Base-by-base conservation (phyloP, 2,329 filamentous ascomycete species). In the Cordyceps cicadae region DNA sequence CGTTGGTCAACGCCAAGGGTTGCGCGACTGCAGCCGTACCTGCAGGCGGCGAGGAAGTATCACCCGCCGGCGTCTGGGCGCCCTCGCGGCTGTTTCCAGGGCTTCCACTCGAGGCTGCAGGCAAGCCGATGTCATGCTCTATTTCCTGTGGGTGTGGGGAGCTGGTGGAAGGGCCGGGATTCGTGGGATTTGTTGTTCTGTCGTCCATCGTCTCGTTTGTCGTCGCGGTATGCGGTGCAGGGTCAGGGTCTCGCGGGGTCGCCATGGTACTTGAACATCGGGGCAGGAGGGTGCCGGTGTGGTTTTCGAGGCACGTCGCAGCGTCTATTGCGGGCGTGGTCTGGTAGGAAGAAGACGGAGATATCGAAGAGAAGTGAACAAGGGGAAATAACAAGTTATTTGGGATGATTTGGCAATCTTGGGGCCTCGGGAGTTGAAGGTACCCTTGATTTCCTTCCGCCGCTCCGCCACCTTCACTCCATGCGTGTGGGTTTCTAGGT, bases 11-110 rank as follows among this genome's bases (percentile, higher is more conserved):
- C 9, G 21, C 24, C n/a, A 37, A n/a, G 15, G 34, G 26, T 32
- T 58, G 55, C 21, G 21, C n/a, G 15, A n/a, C 37, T 26, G 52
- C 32, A 46, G 21, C 59, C 34, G 45, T 55, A 24, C 17, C 75
- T 51, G 78, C 65, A 19, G 70, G 63, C 61, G 70, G 63, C 61
- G 81, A 79, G 4, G 77, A 75, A 37, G 79, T 79, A 49, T 79
- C 81, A 68, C 81, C 79, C 61, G 79, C 74, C 34, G 5, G 34
- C 67, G 73, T 74, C 12, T 73, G 72, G 66, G 78, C 80, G 67
- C 81, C 79, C 54, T 74, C 71, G 55, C 77, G 72, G 64, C 76
- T 66, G 50, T 72, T 77, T 15, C 70, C 68, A 19, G 67, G 24
- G 11, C 71, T 77, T 54, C 72, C 73, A 71, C 75, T 78, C 41